Evolutionary conservation across 2,329 filamentous ascomycete species (phyloP), one percentile per base, ranked within the genome.

Genomic region (Ascochyta rabiei): DNA sequence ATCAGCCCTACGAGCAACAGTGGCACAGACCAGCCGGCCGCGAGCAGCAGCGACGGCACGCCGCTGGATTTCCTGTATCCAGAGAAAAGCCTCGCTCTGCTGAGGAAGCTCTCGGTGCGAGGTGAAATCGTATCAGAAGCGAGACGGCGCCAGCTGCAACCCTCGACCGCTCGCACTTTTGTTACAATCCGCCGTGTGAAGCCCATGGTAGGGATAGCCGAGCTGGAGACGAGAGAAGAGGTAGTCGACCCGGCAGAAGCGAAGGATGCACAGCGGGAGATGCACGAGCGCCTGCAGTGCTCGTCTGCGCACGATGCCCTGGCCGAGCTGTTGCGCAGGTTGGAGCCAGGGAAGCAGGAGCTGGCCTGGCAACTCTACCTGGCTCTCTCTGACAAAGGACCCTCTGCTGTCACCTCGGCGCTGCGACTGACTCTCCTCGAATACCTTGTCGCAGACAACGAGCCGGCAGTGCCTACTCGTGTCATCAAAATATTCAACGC

Each of bases 1-100:
- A 38, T 50, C 46, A 55, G 42, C 19, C 44, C 46, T 46, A 15
- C 33, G 19, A 10, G 63, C 55, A 33, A 45, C 31, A 30, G n/a
- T 18, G 35, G 52, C 41, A 40, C 53, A 35, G 57, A 38, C n/a
- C 51, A 46, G 54, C 12, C 50, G 23, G 24, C 48, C 8, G 31
- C 35, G 2, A 24, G 57, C 35, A 42, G 46, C 30, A 24, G 39
- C 10, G 43, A 67, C 19, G 55, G 52, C 33, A 39, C 57, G 28
- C 56, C 79, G 31, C 73, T 81, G 44, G 79, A 81, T 47, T 81
- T 82, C 50, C 66, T 82, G 7, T 81, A 81, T 53, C 80, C 79
- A 16, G 71, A 75, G 19, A 76, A 76, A 48, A 76, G 79, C 2
- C 63, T 80, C 49, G 75, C 76, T 2, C 71, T 76, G 52, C 62